Conservation (phyloP, 306 rosid species). For the Trifolium subterraneum region DNA sequence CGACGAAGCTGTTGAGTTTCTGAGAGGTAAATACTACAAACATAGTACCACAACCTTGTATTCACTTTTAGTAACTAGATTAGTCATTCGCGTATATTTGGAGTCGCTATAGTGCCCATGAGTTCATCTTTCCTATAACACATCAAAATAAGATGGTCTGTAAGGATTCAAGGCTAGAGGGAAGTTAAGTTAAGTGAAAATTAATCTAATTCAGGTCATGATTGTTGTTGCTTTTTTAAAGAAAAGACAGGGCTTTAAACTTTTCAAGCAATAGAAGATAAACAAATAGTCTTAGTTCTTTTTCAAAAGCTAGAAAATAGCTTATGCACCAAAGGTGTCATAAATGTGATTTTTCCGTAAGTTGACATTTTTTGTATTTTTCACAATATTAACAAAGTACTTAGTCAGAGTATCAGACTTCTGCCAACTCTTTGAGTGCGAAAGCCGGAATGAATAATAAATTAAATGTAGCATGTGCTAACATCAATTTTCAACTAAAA, state of each 20-base stretch:
- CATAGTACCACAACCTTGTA: not conserved
- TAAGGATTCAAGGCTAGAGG: not conserved
- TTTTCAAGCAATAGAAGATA: not conserved
- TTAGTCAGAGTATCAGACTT: not conserved
- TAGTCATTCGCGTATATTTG: not conserved
- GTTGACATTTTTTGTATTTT: not conserved
- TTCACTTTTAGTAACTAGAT: not conserved
- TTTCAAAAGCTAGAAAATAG: not conserved
- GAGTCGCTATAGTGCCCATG: not conserved
- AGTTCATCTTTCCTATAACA: not conserved
- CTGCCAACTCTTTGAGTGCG: not conserved
- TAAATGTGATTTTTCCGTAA: not conserved
- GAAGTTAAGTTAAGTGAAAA: not conserved
- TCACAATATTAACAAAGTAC: not conserved
- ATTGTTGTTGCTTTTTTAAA: not conserved
- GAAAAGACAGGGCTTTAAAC: not conserved
- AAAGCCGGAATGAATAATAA: not conserved
- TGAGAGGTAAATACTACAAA: conserved; percentile 67
- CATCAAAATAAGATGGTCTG: not conserved
- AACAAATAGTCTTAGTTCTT: not conserved
- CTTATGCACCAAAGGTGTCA: not conserved
- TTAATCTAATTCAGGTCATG: not conserved
- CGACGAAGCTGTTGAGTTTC: conserved; percentile 90
- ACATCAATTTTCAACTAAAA: conserved; percentile 1
- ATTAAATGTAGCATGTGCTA: not conserved